Evolutionary conservation across 108 stramenopile genomes (phyloP).

Genomic region (Skeletonema grethae): DNA sequence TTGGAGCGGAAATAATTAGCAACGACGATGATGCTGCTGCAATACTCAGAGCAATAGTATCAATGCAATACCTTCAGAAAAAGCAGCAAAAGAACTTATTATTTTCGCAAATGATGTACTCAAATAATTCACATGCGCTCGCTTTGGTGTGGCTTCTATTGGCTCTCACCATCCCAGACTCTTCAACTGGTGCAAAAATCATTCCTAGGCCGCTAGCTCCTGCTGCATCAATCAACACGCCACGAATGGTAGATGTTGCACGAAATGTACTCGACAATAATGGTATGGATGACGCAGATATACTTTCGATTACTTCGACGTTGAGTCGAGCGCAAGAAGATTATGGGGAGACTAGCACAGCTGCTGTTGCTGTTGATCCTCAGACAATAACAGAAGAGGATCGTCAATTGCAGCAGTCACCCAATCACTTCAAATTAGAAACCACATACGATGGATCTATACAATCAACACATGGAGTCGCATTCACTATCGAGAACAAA

Average conservation of each 20-base stretch:
- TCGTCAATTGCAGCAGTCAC: neutral
- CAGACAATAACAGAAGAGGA: neutral
- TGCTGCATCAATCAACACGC: neutral
- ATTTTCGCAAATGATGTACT: no score
- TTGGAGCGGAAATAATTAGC: no score
- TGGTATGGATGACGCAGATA: neutral
- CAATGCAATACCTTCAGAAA: neutral
- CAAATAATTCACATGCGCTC: neutral
- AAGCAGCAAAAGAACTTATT: no score
- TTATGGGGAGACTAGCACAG: neutral
- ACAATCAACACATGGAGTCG: neutral
- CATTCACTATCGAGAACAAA: neutral
- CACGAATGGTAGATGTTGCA: conserved; percentile 4
- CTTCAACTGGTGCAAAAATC: neutral
- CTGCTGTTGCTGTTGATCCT: no score
- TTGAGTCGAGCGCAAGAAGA: neutral
- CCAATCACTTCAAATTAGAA: neutral
- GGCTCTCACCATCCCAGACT: neutral
- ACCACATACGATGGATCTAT: neutral
- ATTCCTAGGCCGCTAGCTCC: neutral
- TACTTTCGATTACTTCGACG: neutral
- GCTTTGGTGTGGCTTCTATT: neutral
- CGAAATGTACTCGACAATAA: neutral
- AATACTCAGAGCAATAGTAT: neutral
- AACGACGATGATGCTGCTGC: no score